Evolutionary conservation across 805 yeast species (phyloP).

Genomic region (Lachancea waltii): DNA sequence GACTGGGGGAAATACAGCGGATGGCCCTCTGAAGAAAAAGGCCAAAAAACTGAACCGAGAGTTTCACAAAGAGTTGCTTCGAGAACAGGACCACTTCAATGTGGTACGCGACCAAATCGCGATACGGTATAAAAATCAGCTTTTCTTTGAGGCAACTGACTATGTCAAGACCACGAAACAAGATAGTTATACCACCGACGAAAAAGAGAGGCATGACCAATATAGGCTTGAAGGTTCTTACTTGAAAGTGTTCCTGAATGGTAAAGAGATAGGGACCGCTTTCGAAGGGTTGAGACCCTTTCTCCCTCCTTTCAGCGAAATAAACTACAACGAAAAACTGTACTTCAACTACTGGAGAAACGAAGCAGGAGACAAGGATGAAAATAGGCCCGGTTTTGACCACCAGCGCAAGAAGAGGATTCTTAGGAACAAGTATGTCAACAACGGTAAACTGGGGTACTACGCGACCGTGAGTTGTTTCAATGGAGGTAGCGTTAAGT

Average conservation of each 20-base stretch:
- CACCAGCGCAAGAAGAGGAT: slow-evolving; percentile 18
- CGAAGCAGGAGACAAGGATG: slow-evolving; percentile 3
- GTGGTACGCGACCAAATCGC: slow-evolving; percentile 80
- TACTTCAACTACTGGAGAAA: slow-evolving; percentile 29
- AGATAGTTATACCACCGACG: slow-evolving; percentile 29
- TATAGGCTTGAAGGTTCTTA: slow-evolving; percentile 41
- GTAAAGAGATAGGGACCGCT: slow-evolving; percentile 56
- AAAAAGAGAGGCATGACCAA: slow-evolving; percentile 36
- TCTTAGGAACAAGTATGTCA: slow-evolving; percentile 38
- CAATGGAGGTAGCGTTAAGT: slow-evolving; percentile 65
- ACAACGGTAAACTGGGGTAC: slow-evolving; percentile 85
- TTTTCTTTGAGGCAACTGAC: slow-evolving; percentile 82
- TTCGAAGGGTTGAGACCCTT: slow-evolving; percentile 67
- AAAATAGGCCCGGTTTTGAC: neutral
- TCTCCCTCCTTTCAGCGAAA: slow-evolving; percentile 68
- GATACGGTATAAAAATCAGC: slow-evolving; percentile 66
- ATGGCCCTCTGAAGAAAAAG: slow-evolving; percentile 8
- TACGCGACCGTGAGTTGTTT: slow-evolving; percentile 85
- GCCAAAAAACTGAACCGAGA: slow-evolving; percentile 15
- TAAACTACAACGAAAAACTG: slow-evolving; percentile 37
- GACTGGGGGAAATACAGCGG: slow-evolving; percentile 3
- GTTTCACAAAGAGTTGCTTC: slow-evolving; percentile 28
- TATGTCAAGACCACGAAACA: slow-evolving; percentile 32
- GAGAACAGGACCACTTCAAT: slow-evolving; percentile 34
- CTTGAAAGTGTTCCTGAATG: slow-evolving; percentile 72